These are phyloP conservation scores for Annona squamosa DNA, from an alignment of 164 flowering plant genomes.

Conservation along the genomic window DNA sequence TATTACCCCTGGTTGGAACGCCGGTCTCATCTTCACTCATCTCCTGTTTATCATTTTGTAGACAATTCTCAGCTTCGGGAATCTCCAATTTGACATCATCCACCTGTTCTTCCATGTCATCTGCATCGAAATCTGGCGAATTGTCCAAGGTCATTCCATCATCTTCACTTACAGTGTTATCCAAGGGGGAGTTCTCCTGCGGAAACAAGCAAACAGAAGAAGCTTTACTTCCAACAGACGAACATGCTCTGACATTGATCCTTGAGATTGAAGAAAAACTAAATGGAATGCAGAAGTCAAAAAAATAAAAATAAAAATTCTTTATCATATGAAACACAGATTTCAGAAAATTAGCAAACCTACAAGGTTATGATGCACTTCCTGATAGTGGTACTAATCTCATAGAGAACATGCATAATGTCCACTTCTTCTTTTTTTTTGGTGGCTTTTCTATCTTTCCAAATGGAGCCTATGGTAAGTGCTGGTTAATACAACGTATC, in stretches of 20 bases:
- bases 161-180: conserved; percentile 52
- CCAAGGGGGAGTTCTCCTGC: conserved; percentile 44
- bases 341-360: too few relatives aligned
- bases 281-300: too few relatives aligned
- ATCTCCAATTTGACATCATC: conserved; percentile 31
- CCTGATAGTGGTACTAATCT: too few relatives aligned
- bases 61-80: conserved; percentile 19
- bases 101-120: conserved; percentile 40
- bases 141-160: conserved; percentile 53
- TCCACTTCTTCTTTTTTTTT: too few relatives aligned
- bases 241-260: neutral
- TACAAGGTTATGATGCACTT: too few relatives aligned
- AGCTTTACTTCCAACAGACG: neutral
- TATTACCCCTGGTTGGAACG: conserved; percentile 23
- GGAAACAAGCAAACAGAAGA: neutral
- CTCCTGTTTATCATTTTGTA: conserved; percentile 22
- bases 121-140: conserved; percentile 44
- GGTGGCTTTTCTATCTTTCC: too few relatives aligned
- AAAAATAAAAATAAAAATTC: neutral
- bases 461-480: too few relatives aligned
- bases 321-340: neutral
- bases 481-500: too few relatives aligned
- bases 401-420: too few relatives aligned
- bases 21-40: conserved; percentile 27
- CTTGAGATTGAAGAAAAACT: neutral